phyloP scores from a whole-genome alignment of 257 asterid species.

The Petrea volubilis region DNA sequence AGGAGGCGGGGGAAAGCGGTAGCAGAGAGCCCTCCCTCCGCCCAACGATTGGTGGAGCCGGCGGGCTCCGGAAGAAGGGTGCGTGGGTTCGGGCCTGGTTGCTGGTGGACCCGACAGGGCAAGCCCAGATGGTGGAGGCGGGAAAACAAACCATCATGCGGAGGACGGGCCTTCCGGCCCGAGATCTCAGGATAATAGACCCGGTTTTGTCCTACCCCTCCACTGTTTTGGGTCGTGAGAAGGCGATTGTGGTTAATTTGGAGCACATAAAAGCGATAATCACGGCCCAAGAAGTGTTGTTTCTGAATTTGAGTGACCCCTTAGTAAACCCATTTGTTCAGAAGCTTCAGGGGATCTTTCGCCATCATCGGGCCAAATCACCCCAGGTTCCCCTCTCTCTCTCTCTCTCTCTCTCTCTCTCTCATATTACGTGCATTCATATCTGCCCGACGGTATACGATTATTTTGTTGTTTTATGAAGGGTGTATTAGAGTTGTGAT shows the following conservation, averaged over 20 bases:
- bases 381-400: slow-evolving; percentile 20
- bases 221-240: slow-evolving; percentile 73
- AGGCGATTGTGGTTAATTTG: slow-evolving; percentile 77
- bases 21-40: slow-evolving; percentile 25
- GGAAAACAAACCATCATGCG: slow-evolving; percentile 84
- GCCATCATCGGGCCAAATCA: slow-evolving; percentile 47
- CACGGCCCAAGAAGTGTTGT: slow-evolving; percentile 69
- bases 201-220: slow-evolving; percentile 75
- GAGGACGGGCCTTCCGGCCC: slow-evolving; percentile 84
- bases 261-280: slow-evolving; percentile 77
- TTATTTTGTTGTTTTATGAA: neutral
- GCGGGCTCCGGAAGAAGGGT: slow-evolving; percentile 58
- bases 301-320: slow-evolving; percentile 73
- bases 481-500: neutral
- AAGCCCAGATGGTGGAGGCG: slow-evolving; percentile 65
- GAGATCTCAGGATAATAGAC: slow-evolving; percentile 85
- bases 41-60: slow-evolving; percentile 12
- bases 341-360: slow-evolving; percentile 58
- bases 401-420: too few relatives aligned
- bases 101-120: slow-evolving; percentile 54
- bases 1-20: slow-evolving; percentile 33
- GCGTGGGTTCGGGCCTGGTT: slow-evolving; percentile 69
- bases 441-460: too few relatives aligned
- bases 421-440: too few relatives aligned
- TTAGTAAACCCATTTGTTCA: slow-evolving; percentile 62